Base-by-base conservation (phyloP, 495 filamentous ascomycete genomes). In the Xylaria telfairii region DNA sequence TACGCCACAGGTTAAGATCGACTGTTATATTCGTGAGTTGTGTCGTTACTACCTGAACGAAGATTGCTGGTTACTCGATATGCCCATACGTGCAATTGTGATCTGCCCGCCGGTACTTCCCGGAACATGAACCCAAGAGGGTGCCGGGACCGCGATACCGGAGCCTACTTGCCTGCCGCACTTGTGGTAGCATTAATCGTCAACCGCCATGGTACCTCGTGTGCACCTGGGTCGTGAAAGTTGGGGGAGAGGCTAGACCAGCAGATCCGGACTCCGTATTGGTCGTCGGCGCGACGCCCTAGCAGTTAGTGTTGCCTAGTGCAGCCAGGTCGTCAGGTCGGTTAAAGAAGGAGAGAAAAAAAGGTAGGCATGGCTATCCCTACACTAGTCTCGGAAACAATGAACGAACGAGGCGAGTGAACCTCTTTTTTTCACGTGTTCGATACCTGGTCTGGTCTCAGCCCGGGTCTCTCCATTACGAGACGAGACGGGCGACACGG, bases 221-320 rank as follows among this genome's bases (percentile, higher is more conserved):
- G 7, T 21, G 37, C 19, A 17, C 49, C 34, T 41, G 9, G 56
- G 56, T 1, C 42, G 8, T 17, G 62, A 39, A 51, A 51, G 62
- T 51, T 15, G 39, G 17, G 24, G 62, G 12, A 3, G 44, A 65
- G 60, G 41, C 39, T 21, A 63, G 39, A 63, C 37, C 28, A 30
- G 12, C 5, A 64, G 61, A 64, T 47, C 61, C 41, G 24, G 30
- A 51, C 44, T 65, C 62, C 44, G 46, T 37, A 65, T 65, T 49
- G 62, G 62, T 34, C 17, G 24, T 46, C 28, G 44, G 26, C 30
- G 17, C 62, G 44, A 65, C 19, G 24, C 26, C 39, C 61, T 30
- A 64, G 42, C 42, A 64, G 8, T 37, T 46, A 44, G 39, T 62
- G 6, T 32, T 37, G 56, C 56, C 56, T 39, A 59, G 56, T n/a